Percentiles rank a stretch among this genome's conserved stretches.
Conservation (phyloP, 352 stramenopile genomes). For the Globisporangium radiosum region DNA sequence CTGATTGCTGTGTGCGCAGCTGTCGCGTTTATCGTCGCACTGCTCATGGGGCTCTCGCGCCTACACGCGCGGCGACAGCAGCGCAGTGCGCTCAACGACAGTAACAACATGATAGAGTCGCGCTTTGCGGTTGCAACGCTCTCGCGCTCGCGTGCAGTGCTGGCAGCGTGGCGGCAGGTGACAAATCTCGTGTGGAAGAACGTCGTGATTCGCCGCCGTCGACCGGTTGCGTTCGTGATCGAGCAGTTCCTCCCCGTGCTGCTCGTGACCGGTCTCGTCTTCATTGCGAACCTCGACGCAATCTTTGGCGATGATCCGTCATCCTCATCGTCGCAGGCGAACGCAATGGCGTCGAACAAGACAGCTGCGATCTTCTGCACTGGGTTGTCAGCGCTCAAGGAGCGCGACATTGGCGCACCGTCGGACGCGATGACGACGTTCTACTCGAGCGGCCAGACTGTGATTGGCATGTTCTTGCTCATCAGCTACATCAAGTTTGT, state of each 20-base stretch:
- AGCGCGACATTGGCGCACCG: conserved; percentile 25
- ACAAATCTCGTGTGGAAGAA: conserved; percentile 76
- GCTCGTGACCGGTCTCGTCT: conserved; percentile 38
- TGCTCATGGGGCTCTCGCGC: conserved; percentile 12
- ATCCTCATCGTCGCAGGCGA: neutral
- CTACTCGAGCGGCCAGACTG: conserved; percentile 55
- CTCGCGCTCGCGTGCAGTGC: conserved; percentile 21
- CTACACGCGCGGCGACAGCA: conserved; percentile 17
- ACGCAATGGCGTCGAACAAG: conserved; percentile 14
- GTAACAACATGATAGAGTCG: conserved; percentile 16
- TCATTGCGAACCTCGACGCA: conserved; percentile 55
- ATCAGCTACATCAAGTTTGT: conserved; percentile 56
- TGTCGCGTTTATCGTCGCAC: conserved; percentile 14
- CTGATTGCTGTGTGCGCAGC: conserved; percentile 17
- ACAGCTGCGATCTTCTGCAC: conserved; percentile 29
- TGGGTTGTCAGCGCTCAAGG: conserved; percentile 17
- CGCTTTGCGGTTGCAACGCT: conserved; percentile 16
- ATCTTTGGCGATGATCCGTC: conserved; percentile 26
- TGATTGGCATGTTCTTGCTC: conserved; percentile 53
- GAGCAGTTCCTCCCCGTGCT: conserved; percentile 52
- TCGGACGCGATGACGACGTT: conserved; percentile 48
- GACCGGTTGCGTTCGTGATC: conserved; percentile 47
- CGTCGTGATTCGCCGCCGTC: conserved; percentile 34
- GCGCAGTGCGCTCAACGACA: neutral
- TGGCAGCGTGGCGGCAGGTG: conserved; percentile 39